phyloP scores from a whole-genome alignment of 441 rosid genomes.

The Isatis lusitanica region DNA sequence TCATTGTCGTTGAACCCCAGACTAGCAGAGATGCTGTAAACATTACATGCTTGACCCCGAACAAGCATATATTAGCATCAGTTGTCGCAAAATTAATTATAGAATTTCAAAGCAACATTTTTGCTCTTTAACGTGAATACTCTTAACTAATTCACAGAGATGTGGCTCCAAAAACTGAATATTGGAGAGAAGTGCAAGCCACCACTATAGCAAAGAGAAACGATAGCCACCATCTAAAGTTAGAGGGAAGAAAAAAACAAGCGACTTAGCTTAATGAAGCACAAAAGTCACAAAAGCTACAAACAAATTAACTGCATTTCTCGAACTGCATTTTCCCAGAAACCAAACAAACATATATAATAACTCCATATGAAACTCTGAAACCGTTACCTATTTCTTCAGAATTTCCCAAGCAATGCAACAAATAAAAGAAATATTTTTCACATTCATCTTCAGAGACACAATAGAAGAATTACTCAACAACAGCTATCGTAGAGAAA shows the following conservation, averaged over 20 bases:
- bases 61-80: slow-evolving; percentile 24
- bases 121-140: slow-evolving; percentile 9
- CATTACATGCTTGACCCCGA: slow-evolving; percentile 85
- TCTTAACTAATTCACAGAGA: slow-evolving; percentile 52
- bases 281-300: slow-evolving; percentile 12
- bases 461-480: no score
- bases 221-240: slow-evolving; percentile 92
- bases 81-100: neutral
- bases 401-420: no score
- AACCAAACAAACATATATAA: no score
- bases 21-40: slow-evolving; percentile 73
- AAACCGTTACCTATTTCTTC: no score
- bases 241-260: neutral
- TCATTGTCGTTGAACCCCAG: slow-evolving; percentile 88
- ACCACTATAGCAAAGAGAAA: slow-evolving; percentile 83
- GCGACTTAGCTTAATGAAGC: neutral
- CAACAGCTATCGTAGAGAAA: no score
- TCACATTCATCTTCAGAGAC: no score
- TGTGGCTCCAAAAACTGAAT: slow-evolving; percentile 83
- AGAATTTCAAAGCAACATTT: neutral
- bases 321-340: no score
- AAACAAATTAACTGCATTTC: slow-evolving; percentile 22
- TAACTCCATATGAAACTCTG: no score
- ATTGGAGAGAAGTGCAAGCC: slow-evolving; percentile 78
- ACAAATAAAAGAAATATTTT: no score